These are phyloP conservation scores for Zasmidium cellare DNA, from an alignment of 2,329 filamentous ascomycete species.

Conservation along the genomic window DNA sequence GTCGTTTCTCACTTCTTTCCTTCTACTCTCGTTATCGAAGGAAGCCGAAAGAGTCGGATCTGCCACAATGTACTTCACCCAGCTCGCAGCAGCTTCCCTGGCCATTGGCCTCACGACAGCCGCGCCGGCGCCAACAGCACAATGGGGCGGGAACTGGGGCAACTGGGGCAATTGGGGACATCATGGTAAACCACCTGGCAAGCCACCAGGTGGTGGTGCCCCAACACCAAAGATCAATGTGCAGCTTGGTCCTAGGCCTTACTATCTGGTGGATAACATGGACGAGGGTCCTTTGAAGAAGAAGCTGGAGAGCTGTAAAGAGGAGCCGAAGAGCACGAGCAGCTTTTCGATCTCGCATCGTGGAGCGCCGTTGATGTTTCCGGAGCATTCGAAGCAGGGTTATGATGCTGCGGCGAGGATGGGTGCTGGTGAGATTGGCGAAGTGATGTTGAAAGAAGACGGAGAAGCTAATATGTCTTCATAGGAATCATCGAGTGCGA, in stretches of 20 bases:
- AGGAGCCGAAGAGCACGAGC: constrained; percentile 54
- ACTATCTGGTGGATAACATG: constrained; percentile 65
- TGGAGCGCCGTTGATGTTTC: constrained; percentile 63
- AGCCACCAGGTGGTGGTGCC: not conserved
- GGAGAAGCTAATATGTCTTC: not conserved
- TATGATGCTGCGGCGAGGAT: constrained; percentile 64
- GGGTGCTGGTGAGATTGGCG: constrained; percentile 54
- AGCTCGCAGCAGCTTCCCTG: constrained; percentile 1
- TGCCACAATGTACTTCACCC: not conserved
- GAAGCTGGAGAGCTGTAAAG: constrained; percentile 59
- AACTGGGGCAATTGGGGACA: not conserved
- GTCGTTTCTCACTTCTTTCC: not conserved
- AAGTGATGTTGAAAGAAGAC: not conserved
- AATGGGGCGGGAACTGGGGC: not conserved
- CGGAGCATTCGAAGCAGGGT: constrained; percentile 63
- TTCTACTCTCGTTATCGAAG: not conserved
- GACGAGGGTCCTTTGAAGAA: constrained; percentile 60
- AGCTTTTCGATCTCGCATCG: constrained; percentile 62
- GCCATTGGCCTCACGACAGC: not conserved
- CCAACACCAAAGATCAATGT: constrained; percentile 36
- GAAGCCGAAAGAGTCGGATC: not conserved
- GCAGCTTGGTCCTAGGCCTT: constrained; percentile 63
- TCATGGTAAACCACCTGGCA: not conserved
- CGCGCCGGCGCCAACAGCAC: not conserved
- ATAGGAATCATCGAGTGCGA: constrained; percentile 63